Base-by-base conservation (phyloP, 2,329 filamentous ascomycete species). In the Ambrosiella beaveri region DNA sequence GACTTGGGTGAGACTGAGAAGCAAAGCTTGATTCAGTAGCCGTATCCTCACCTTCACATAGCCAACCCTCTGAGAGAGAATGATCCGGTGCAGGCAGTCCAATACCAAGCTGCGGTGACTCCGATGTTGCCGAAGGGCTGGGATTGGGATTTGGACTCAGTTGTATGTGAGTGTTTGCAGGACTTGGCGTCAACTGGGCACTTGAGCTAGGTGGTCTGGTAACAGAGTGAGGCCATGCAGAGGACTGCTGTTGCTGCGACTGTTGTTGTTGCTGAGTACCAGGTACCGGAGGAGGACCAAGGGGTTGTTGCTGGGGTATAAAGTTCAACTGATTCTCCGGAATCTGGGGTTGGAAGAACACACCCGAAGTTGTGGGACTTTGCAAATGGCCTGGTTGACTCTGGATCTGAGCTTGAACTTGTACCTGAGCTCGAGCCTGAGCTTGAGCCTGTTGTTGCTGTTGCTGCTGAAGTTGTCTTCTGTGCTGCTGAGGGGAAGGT, bases 401-500 rank as follows among this genome's bases (percentile, higher is more conserved):
- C 44, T 55, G 53, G 17, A 44, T 44, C 38, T 55, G 53, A 8
- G 17, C 27, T n/a, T 57, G 47, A 35, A 39, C 55, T 37, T 57
- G 55, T 12, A 11, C 35, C 45, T 49, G 55, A 47, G 27, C 13
- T 36, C 17, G 55, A 36, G 47, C 37, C 15, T 51, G 56, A 15
- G 19, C 37, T 53, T 57, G 56, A 8, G 44, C 19, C 15, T 59
- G 57, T 8, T 55, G 39, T 35, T 50, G 38, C 5, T 40, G 44
- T 17, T 51, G 51, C 2, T 27, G 54, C 27, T 57, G 58, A 44
- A 52, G 55, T 4, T 54, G 49, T 19, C 44, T 37, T 39, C 52
- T 44, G n/a, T 51, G 54, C 19, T 59, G 58, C 44, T 57, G 47
- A 51, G 47, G 47, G 27, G 47, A 51, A 51, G 47, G 47, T 19